Conservation (phyloP, 1,284 basidiomycete genomes). For the Malassezia cuniculi region DNA sequence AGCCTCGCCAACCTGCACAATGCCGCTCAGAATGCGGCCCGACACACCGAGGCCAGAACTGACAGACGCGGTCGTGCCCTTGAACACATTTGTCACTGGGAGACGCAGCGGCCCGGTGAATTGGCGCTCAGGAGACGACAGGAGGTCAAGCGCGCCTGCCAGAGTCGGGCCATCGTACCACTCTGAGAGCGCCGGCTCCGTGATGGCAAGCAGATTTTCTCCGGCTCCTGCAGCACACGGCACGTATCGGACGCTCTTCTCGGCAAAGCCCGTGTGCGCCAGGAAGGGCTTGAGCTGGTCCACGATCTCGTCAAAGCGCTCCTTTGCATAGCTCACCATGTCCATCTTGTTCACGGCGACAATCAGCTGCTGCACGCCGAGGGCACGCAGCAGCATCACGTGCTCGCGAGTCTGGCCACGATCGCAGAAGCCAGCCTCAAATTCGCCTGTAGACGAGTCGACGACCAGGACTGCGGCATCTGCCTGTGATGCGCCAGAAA, state of each 20-base stretch:
- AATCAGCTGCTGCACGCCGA: constrained; percentile 85
- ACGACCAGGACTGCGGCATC: constrained; percentile 92
- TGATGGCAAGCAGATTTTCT: constrained; percentile 58
- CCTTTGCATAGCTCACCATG: constrained; percentile 55
- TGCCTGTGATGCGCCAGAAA: constrained; percentile 90
- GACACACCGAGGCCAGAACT: constrained; percentile 63
- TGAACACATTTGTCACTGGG: constrained; percentile 90
- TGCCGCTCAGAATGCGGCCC: constrained; percentile 73
- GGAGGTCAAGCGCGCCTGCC: constrained; percentile 58
- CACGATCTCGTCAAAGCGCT: constrained; percentile 74
- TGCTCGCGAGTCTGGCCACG: constrained; percentile 97
- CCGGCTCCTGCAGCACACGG: constrained; percentile 84
- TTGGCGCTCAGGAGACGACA: constrained; percentile 64
- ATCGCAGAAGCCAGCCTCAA: constrained; percentile 85
- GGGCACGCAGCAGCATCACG: constrained; percentile 73
- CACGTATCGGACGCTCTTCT: constrained; percentile 62
- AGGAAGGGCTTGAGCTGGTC: constrained; percentile 66
- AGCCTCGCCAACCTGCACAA: constrained; percentile 82
- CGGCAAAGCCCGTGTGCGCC: constrained; percentile 69
- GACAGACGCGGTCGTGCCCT: constrained; percentile 57
- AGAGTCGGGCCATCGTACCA: constrained; percentile 85
- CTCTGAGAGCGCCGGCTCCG: constrained; percentile 47
- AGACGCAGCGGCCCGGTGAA: constrained; percentile 67
- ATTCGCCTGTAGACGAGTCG: constrained; percentile 77
- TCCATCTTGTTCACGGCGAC: constrained; percentile 93